Base-by-base conservation (phyloP, 2,329 filamentous ascomycete genomes). In the Simplicillium aogashimaense region DNA sequence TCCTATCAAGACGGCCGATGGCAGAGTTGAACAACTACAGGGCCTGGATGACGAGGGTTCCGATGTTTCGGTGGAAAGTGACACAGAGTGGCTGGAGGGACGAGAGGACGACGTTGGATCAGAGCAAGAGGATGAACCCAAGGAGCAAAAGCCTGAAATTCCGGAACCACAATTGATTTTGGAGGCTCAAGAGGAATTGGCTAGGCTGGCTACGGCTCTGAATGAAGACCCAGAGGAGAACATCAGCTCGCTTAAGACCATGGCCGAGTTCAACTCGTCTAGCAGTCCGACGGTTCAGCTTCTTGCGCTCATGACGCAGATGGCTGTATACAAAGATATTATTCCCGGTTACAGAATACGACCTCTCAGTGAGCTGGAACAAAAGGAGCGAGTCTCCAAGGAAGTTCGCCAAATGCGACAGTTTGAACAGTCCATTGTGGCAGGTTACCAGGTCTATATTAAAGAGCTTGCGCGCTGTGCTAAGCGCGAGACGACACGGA, bases 341-440 rank as follows among this genome's bases (percentile, higher is more conserved):
- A 97, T 98, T 43, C 92, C 92, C 0, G 92, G 92, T 16, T 98
- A 98, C 59, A 76, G 92, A 45, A 97, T 98, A 66, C 81, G 92
- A 14, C 84, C 87, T 1, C 67, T 87, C 4, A 70, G 74, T 1
- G 86, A 94, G 44, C 83, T 87, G 28, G 78, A 82, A 35, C 72
- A 82, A 54, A 74, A 76, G 43, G 81, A 81, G 47, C 94, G 94
- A 59, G 66, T 97, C 2, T 95, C 89, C 5, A 95, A 95, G 58
- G 92, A 97, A 20, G 87, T 97, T 29, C 80, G 83, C 54, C 83
- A 78, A 50, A 64, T 95, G 46, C 77, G 89, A 40, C 70, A 77
- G 35, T 98, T 89, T 57, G 92, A 98, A 59, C 88, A 95, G 59
- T 77, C 86, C 15, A 72, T 98, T 18, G 77, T 98, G 4, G 72